Evolutionary conservation across 2,329 filamentous ascomycete species (phyloP).

Genomic region (Colletotrichum karsti): DNA sequence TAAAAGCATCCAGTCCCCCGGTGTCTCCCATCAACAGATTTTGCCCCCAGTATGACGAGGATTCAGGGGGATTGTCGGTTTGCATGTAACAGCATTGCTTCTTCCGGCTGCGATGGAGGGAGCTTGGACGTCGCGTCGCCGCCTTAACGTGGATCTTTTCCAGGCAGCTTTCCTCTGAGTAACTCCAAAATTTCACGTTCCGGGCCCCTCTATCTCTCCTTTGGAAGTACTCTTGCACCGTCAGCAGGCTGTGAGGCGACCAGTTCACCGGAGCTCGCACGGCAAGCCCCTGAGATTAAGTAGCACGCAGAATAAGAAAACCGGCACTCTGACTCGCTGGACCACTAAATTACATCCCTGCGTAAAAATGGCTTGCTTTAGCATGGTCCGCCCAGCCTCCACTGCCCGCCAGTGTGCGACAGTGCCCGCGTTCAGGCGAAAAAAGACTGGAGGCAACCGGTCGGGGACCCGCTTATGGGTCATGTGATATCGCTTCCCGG

Average conservation of each 20-base stretch:
- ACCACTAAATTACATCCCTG: constrained; percentile 9
- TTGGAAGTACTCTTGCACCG: neutral
- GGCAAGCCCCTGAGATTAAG: constrained; percentile 2
- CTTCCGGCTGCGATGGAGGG: constrained; percentile 7
- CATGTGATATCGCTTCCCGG: constrained; percentile 17
- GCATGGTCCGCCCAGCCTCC: constrained; percentile 5
- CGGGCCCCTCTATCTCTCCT: neutral
- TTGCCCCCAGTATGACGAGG: neutral
- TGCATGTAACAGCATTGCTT: constrained; percentile 19
- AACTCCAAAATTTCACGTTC: neutral
- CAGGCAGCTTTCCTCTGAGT: constrained; percentile 14
- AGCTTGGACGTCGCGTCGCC: constrained; percentile 22
- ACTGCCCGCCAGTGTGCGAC: constrained; percentile 12
- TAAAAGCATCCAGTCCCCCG: neutral
- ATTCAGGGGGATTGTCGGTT: constrained; percentile 26
- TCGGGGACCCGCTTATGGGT: neutral
- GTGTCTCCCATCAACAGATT: neutral
- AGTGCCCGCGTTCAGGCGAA: neutral
- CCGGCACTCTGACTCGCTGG: constrained; percentile 7
- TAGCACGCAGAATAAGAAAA: neutral
- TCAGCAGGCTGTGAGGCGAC: neutral
- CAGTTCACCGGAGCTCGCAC: neutral
- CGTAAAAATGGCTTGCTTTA: constrained; percentile 21
- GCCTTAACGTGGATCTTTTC: constrained; percentile 6
- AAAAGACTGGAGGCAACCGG: constrained; percentile 16